A percentile compares a stretch with the other conserved stretches of the same genome.
phyloP scores from a whole-genome alignment of 768 basidiomycete genomes.

The Pulveroboletus sp. region DNA sequence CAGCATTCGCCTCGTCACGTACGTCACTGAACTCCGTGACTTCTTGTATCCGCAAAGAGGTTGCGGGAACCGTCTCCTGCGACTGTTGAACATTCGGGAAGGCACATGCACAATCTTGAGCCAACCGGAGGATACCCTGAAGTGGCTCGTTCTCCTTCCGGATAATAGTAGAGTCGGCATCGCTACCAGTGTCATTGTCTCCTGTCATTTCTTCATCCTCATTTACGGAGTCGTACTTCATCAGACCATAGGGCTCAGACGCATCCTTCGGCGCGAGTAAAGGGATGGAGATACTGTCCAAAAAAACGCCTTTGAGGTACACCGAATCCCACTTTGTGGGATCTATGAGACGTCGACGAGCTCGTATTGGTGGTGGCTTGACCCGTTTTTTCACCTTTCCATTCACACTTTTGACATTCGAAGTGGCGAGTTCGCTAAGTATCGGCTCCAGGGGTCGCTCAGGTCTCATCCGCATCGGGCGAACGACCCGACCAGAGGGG shows the following conservation, averaged over 20 bases:
- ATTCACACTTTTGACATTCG: slow-evolving; percentile 10
- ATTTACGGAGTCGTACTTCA: not conserved
- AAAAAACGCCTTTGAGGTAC: slow-evolving; percentile 64
- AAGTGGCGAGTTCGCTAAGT: not conserved
- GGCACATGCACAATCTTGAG: not conserved
- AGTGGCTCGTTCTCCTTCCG: not conserved
- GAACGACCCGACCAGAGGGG: slow-evolving; percentile 57
- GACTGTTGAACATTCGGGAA: not conserved
- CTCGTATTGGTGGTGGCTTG: slow-evolving; percentile 51
- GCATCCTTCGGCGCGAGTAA: not conserved
- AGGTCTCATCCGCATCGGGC: slow-evolving; percentile 69
- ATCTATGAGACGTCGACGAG: slow-evolving; percentile 64
- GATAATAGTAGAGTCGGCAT: not conserved
- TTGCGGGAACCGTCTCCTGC: not conserved
- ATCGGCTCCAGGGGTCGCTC: slow-evolving; percentile 46
- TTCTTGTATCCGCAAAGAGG: not conserved
- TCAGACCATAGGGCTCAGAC: not conserved
- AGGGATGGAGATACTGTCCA: slow-evolving; percentile 37
- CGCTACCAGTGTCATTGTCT: not conserved
- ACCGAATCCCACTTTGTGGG: slow-evolving; percentile 65
- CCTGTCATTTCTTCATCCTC: not conserved
- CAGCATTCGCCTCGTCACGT: slow-evolving; percentile 12
- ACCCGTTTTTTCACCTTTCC: slow-evolving; percentile 40
- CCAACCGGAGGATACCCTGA: not conserved
- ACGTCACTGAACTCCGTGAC: not conserved